These are phyloP conservation scores for Apiotrichum brassicae DNA, from an alignment of 1,284 basidiomycete genomes.

Conservation along the genomic window DNA sequence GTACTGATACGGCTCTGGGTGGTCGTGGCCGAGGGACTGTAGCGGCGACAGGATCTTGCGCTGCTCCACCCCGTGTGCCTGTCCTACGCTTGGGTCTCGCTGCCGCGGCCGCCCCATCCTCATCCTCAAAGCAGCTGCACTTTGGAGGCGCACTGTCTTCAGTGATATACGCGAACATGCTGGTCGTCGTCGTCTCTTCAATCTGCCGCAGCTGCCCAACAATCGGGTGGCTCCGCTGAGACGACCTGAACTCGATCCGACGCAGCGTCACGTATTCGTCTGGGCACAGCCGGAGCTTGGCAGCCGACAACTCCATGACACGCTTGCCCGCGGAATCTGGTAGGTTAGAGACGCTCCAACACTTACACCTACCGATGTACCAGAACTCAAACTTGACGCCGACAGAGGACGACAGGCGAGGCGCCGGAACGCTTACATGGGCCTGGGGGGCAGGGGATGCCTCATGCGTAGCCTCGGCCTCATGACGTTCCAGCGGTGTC, in stretches of 20 bases:
- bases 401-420: too few relatives aligned
- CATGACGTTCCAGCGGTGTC: slow-evolving; percentile 6
- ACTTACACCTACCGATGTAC: slow-evolving; percentile 35
- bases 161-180: slow-evolving; percentile 33
- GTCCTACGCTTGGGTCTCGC: too few relatives aligned
- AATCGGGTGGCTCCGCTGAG: slow-evolving; percentile 31
- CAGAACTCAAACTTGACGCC: slow-evolving; percentile 37
- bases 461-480: too few relatives aligned
- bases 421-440: too few relatives aligned
- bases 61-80: too few relatives aligned
- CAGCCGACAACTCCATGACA: slow-evolving; percentile 18
- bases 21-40: too few relatives aligned
- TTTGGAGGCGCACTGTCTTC: slow-evolving; percentile 38
- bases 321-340: slow-evolving; percentile 27
- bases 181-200: slow-evolving; percentile 15
- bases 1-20: too few relatives aligned
- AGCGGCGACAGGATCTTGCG: too few relatives aligned
- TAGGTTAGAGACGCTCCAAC: slow-evolving; percentile 4
- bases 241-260: slow-evolving; percentile 34
- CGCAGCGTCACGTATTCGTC: slow-evolving; percentile 34
- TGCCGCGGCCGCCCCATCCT: too few relatives aligned
- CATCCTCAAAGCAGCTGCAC: slow-evolving; percentile 32
- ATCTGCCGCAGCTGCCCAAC: slow-evolving; percentile 30
- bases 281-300: slow-evolving; percentile 33
- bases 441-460: not conserved